These are phyloP conservation scores for Sporobolomyces pararoseus DNA, from an alignment of 768 basidiomycete genomes.

Conservation along the genomic window DNA sequence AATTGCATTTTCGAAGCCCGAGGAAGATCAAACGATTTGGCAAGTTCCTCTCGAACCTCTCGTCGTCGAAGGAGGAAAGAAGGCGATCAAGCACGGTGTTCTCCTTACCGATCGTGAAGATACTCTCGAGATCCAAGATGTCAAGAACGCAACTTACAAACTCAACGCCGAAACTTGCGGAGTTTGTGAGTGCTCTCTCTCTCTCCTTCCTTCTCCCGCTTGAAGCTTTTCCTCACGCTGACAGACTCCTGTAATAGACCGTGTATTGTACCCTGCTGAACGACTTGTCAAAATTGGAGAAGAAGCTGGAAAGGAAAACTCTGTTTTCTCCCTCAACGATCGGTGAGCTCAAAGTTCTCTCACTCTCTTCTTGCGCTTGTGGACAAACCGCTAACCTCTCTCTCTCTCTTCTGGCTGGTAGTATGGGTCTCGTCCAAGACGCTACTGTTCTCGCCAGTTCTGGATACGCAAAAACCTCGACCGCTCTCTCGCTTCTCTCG, in stretches of 20 bases:
- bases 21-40: conserved; percentile 88
- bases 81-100: conserved; percentile 59
- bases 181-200: conserved; percentile 65
- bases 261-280: conserved; percentile 79
- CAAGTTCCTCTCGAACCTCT: conserved; percentile 74
- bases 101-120: conserved; percentile 68
- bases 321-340: conserved; percentile 73
- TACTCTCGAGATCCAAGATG: conserved; percentile 63
- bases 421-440: conserved; percentile 80
- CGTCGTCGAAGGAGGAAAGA: conserved; percentile 61
- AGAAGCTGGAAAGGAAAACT: conserved; percentile 66
- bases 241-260: conserved; percentile 46
- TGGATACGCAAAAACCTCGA: conserved; percentile 71
- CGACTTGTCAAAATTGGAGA: conserved; percentile 70
- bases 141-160: conserved; percentile 69
- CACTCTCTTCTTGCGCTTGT: no score
- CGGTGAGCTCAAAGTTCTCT: conserved; percentile 48
- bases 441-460: conserved; percentile 73
- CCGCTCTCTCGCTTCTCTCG: conserved; percentile 68
- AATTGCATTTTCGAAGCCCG: conserved; percentile 51
- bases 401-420: not conserved
- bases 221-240: not conserved
- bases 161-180: conserved; percentile 80
- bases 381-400: not conserved
- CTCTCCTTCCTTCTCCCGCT: not conserved